Percentiles rank a stretch among this genome's conserved stretches.
These are phyloP conservation scores for Pyrenophora teres DNA, from an alignment of 2,329 filamentous ascomycete species.

Conservation along the genomic window DNA sequence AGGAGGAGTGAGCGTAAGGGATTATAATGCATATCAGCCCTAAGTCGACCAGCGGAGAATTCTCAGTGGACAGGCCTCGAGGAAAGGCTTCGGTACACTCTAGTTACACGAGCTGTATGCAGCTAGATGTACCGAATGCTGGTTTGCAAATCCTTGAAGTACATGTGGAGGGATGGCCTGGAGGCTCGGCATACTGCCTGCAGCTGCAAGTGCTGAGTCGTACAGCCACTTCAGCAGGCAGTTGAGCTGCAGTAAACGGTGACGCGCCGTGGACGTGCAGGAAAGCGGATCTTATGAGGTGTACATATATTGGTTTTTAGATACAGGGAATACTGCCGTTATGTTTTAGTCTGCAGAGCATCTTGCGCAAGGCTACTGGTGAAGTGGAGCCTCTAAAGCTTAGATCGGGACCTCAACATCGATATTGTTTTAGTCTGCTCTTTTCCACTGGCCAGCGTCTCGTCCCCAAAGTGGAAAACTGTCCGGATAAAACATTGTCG, in stretches of 20 bases:
- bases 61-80: conserved; percentile 9
- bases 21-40: conserved; percentile 16
- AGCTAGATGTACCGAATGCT: conserved; percentile 21
- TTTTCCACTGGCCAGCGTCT: conserved; percentile 16
- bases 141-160: conserved; percentile 12
- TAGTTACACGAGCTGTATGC: conserved; percentile 15
- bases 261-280: conserved; percentile 18
- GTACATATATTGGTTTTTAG: conserved; percentile 15
- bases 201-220: conserved; percentile 18
- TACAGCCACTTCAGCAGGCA: conserved; percentile 20
- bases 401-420: conserved; percentile 6
- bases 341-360: conserved; percentile 13
- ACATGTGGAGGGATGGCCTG: conserved; percentile 5
- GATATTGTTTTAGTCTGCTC: conserved; percentile 6
- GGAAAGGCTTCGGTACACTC: conserved; percentile 9
- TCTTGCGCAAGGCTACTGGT: background rate
- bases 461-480: background rate
- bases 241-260: conserved; percentile 21
- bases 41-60: conserved; percentile 12
- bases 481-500: conserved; percentile 5
- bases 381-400: background rate
- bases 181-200: conserved; percentile 9
- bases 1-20: conserved; percentile 7
- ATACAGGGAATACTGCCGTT: conserved; percentile 8
- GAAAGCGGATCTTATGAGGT: conserved; percentile 17